A percentile compares a stretch with the other conserved stretches of the same genome.
Evolutionary conservation across 1,284 basidiomycete genomes (phyloP).

Genomic region (Ganoderma resinaceum): DNA sequence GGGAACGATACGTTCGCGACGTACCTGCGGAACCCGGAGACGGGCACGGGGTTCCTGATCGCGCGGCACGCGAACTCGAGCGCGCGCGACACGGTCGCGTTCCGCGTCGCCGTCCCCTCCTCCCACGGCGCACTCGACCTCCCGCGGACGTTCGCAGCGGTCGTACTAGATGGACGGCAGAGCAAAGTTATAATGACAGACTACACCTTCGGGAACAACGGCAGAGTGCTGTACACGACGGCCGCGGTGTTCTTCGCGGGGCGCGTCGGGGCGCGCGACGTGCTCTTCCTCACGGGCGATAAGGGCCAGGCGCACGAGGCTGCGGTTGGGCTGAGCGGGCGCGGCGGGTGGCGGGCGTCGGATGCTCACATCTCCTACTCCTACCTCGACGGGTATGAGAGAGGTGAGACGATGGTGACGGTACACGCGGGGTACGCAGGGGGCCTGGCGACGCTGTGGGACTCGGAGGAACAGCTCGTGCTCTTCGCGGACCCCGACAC

Average conservation of each 20-base stretch:
- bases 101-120: slow-evolving; percentile 64
- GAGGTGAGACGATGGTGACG: slow-evolving; percentile 50
- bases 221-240: slow-evolving; percentile 67
- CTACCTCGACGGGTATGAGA: slow-evolving; percentile 10
- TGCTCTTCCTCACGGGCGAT: slow-evolving; percentile 74
- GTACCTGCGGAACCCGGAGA: slow-evolving; percentile 72
- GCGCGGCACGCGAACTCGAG: slow-evolving; percentile 69
- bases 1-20: slow-evolving; percentile 55
- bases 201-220: slow-evolving; percentile 64
- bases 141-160: slow-evolving; percentile 56
- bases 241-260: slow-evolving; percentile 74
- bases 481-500: slow-evolving; percentile 70
- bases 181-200: slow-evolving; percentile 77
- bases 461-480: slow-evolving; percentile 70
- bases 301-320: slow-evolving; percentile 65
- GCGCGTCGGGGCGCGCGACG: slow-evolving; percentile 67
- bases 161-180: slow-evolving; percentile 72
- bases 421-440: slow-evolving; percentile 58
- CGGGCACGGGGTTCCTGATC: slow-evolving; percentile 71
- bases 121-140: slow-evolving; percentile 57
- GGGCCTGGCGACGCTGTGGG: slow-evolving; percentile 68
- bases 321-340: slow-evolving; percentile 56
- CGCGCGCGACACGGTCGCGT: slow-evolving; percentile 40
- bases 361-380: slow-evolving; percentile 36
- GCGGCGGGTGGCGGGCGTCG: slow-evolving; percentile 40